phyloP scores from a whole-genome alignment of 2,329 filamentous ascomycete species.

The Eurotiales sp. region DNA sequence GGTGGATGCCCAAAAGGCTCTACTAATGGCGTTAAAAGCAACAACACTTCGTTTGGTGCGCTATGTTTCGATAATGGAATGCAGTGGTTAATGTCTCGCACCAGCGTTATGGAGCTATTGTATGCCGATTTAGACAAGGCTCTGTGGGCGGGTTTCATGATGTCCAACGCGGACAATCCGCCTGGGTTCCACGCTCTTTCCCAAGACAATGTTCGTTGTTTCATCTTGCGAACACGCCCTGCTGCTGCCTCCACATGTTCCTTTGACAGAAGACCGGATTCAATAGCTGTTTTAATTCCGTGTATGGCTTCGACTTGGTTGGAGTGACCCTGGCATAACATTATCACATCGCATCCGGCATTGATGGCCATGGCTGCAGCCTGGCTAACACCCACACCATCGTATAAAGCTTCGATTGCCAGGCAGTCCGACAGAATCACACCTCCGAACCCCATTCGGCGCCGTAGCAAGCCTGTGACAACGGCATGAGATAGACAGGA shows the following conservation, averaged over 20 bases:
- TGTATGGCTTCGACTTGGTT: conserved; percentile 13
- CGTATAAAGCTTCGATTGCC: conserved; percentile 13
- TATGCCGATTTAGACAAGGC: conserved; percentile 9
- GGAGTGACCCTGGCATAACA: conserved; percentile 13
- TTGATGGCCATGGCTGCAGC: conserved; percentile 14
- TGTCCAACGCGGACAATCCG: conserved; percentile 4
- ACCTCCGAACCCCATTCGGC: conserved; percentile 13
- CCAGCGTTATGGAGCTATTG: conserved; percentile 10
- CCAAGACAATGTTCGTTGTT: conserved; percentile 11
- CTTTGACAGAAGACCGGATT: conserved; percentile 10
- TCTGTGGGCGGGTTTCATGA: conserved; percentile 9
- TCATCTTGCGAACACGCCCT: conserved; percentile 13
- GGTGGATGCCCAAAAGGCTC: conserved; percentile 9
- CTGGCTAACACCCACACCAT: conserved; percentile 13
- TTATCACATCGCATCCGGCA: conserved; percentile 13
- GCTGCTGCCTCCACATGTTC: conserved; percentile 6
- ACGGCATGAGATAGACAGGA: conserved; percentile 11
- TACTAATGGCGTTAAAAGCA: conserved; percentile 12
- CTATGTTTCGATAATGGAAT: conserved; percentile 10
- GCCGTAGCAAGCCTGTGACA: conserved; percentile 11
- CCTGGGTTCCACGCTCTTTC: conserved; percentile 11
- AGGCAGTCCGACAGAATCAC: conserved; percentile 13
- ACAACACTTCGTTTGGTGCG: conserved; percentile 8
- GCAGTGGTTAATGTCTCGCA: conserved; percentile 3
- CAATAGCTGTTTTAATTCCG: conserved; percentile 11